Percentiles rank a stretch among this genome's conserved stretches.
phyloP scores from a whole-genome alignment of 495 filamentous ascomycete genomes.

The Mycothermus thermophilus region DNA sequence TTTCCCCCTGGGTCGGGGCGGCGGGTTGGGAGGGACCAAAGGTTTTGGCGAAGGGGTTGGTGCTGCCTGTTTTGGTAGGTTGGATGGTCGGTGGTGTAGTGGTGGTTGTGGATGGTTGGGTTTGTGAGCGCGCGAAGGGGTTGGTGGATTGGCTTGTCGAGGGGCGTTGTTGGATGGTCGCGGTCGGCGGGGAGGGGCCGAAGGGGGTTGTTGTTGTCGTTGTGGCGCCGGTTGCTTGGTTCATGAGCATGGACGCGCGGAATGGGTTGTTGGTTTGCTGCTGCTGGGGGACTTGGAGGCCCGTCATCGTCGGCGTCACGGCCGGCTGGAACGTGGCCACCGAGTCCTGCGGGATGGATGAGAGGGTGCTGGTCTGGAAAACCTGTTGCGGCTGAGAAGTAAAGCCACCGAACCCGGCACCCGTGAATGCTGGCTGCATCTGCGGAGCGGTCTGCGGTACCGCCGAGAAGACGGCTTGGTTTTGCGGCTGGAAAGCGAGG shows the following conservation, averaged over 20 bases:
- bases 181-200: constrained; percentile 3
- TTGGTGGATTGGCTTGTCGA: constrained; percentile 60
- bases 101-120: constrained; percentile 29
- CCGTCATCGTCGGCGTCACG: constrained; percentile 23
- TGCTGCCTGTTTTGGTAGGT: constrained; percentile 52
- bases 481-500: constrained; percentile 35
- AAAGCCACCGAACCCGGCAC: constrained; percentile 80
- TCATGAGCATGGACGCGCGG: constrained; percentile 67
- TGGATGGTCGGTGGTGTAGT: constrained; percentile 37
- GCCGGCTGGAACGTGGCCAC: constrained; percentile 36
- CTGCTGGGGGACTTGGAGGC: constrained; percentile 38
- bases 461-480: constrained; percentile 25
- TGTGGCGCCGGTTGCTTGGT: constrained; percentile 34
- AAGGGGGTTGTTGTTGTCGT: no score
- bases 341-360: constrained; percentile 53
- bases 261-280: constrained; percentile 84
- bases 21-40: constrained; percentile 26
- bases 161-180: constrained; percentile 21
- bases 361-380: constrained; percentile 40
- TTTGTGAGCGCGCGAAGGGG: constrained; percentile 57
- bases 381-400: constrained; percentile 45
- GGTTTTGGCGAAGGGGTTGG: constrained; percentile 54
- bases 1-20: constrained; percentile 9
- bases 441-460: constrained; percentile 35
- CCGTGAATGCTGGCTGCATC: constrained; percentile 44